phyloP scores from a whole-genome alignment of 1,139 yeast genomes.

The Debaryomyces subglobosus region DNA sequence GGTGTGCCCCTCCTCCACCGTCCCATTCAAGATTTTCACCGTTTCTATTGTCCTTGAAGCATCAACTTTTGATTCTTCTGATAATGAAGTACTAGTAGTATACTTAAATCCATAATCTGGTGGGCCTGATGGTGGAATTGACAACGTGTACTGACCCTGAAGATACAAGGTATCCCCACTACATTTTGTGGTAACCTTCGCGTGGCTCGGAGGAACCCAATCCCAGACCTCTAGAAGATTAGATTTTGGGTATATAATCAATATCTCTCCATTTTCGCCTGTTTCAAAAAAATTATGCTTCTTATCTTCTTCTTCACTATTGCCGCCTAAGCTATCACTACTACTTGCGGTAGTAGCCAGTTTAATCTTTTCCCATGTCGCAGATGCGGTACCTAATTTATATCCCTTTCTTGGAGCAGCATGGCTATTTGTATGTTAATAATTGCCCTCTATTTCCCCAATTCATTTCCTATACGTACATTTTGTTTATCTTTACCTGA shows the following conservation, averaged over 20 bases:
- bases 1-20: conserved; percentile 2
- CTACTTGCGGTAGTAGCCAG: conserved; percentile 28
- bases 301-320: not conserved
- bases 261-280: conserved; percentile 51
- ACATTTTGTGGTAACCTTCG: conserved; percentile 14
- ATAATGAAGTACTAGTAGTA: too few species aligned
- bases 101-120: not conserved
- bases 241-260: conserved; percentile 33
- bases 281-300: conserved; percentile 27
- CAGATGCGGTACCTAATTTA: conserved; percentile 44
- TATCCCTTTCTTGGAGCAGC: conserved; percentile 36
- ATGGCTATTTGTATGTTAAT: conserved; percentile 15
- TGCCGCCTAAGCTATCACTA: conserved; percentile 9
- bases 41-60: conserved; percentile 2
- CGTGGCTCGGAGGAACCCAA: conserved; percentile 39
- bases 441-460: not conserved
- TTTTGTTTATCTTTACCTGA: conserved; percentile 23
- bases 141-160: conserved; percentile 19
- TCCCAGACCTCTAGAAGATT: conserved; percentile 52
- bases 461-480: conserved; percentile 13
- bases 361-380: conserved; percentile 49
- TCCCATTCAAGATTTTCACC: not conserved
- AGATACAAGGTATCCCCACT: conserved; percentile 41
- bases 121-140: not conserved
- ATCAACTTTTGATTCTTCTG: not conserved